Evolutionary conservation across 2,329 filamentous ascomycete species (phyloP).

Genomic region (Colletotrichum incanum): DNA sequence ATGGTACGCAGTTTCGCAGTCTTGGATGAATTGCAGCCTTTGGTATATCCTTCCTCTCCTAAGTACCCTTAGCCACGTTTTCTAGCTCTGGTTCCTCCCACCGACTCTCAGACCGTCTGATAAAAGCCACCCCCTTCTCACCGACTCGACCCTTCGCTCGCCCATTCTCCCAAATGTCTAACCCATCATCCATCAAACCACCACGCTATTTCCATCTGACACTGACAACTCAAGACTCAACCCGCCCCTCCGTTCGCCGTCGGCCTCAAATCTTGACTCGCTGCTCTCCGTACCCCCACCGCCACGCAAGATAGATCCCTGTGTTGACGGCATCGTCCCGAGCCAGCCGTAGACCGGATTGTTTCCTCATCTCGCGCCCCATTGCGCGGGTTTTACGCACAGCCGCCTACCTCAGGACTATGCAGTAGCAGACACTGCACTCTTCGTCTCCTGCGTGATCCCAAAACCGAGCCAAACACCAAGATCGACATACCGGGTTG

Average conservation of each 20-base stretch:
- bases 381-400: neutral
- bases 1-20: neutral
- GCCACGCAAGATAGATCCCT: neutral
- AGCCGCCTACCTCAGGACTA: neutral
- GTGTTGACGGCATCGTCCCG: neutral
- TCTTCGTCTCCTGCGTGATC: neutral
- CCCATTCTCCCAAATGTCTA: constrained; percentile 1
- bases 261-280: constrained; percentile 1
- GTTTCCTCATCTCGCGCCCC: neutral
- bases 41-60: neutral
- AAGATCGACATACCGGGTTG: constrained; percentile 25
- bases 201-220: constrained; percentile 5
- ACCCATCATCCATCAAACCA: constrained; percentile 4
- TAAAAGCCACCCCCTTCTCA: constrained; percentile 9
- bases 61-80: neutral
- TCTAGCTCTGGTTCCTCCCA: neutral
- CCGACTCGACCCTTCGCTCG: constrained; percentile 9
- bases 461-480: constrained; percentile 1
- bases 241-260: constrained; percentile 5
- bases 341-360: constrained; percentile 4
- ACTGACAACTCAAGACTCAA: neutral
- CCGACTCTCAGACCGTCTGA: constrained; percentile 34
- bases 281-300: neutral
- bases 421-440: neutral
- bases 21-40: neutral